Evolutionary conservation across 2,329 filamentous ascomycete genomes (phyloP), one percentile per base, ranked within the genome.

Genomic region (Aspergillus carbonarius): DNA sequence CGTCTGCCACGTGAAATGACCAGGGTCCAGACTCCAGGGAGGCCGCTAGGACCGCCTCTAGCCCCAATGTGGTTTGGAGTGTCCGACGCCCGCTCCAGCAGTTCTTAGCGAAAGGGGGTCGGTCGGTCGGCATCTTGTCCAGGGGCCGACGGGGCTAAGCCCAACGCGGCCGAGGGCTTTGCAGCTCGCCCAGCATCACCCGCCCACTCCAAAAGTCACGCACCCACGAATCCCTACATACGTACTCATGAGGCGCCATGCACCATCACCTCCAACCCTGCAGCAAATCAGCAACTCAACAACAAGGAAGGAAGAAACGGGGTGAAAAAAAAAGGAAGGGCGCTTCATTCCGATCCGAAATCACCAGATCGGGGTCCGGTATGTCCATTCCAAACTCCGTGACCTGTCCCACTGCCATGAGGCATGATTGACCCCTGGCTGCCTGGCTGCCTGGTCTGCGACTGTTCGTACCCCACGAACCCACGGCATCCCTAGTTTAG

Each of bases 1-100:
- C 59, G 61, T 63, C 62, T 63, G 60, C 66, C 66, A 68, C 66
- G 66, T 68, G 66, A 68, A 63, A 60, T 62, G 51, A 57, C 63
- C 46, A 65, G 62, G 65, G 66, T 66, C 66, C 63, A 66, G 64
- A 66, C 63, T 61, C 60, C 59, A 64, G 57, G 30, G 55, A 32
- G 40, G 49, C 57, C 57, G 51, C 61, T 61, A 64, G 55, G 40
- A 44, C 46, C 23, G 23, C 39, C 55, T 51, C 56, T 66, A 62
- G 20, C 27, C 63, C 55, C 1, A 15, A 58, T 50, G n/a, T 2
- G 48, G 57, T 23, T 51, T 59, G 44, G 52, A 49, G 49, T 48
- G 52, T 56, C 57, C 52, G 59, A 60, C 61, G 66, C 66, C 59
- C 62, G 66, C 64, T 66, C 66, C 66, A 68, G 62, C 60, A 66